These are phyloP conservation scores for Ormosia semicastrata DNA, from an alignment of 306 rosid genomes.

Conservation along the genomic window DNA sequence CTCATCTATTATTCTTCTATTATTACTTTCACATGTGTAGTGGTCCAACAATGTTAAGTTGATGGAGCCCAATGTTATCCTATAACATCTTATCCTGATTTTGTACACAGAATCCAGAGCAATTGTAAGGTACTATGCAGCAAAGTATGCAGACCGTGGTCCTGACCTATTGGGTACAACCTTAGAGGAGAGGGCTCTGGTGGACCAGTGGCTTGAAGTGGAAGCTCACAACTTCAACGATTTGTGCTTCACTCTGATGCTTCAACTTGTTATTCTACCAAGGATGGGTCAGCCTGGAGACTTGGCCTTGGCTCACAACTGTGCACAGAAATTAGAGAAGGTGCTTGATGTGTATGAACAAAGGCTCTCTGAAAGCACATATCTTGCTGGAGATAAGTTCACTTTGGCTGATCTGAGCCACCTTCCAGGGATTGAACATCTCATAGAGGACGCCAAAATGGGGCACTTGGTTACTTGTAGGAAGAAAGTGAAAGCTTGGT, in stretches of 20 bases:
- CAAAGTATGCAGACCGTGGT: constrained; percentile 54
- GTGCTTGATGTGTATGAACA: constrained; percentile 65
- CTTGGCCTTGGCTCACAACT: constrained; percentile 29
- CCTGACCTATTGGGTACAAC: constrained; percentile 54
- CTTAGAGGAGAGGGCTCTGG: constrained; percentile 65
- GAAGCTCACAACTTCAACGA: constrained; percentile 76
- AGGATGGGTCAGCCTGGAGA: constrained; percentile 50
- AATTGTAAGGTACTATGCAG: constrained; percentile 55
- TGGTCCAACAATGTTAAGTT: background rate
- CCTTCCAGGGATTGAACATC: constrained; percentile 56
- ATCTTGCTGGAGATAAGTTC: constrained; percentile 60
- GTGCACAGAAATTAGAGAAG: constrained; percentile 48
- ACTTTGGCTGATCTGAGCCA: constrained; percentile 68
- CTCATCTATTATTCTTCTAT: no score
- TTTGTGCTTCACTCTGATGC: constrained; percentile 45
- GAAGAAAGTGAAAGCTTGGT: constrained; percentile 63
- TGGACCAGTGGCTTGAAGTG: constrained; percentile 80
- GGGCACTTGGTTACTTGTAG: constrained; percentile 53
- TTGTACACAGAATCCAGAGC: constrained; percentile 63
- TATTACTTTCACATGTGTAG: background rate
- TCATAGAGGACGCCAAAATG: constrained; percentile 46
- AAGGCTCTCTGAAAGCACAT: constrained; percentile 42
- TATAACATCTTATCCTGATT: background rate
- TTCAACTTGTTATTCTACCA: constrained; percentile 57
- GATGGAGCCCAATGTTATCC: background rate